phyloP scores from a whole-genome alignment of 2,329 filamentous ascomycete species.

The Ophiosphaerella korrae region DNA sequence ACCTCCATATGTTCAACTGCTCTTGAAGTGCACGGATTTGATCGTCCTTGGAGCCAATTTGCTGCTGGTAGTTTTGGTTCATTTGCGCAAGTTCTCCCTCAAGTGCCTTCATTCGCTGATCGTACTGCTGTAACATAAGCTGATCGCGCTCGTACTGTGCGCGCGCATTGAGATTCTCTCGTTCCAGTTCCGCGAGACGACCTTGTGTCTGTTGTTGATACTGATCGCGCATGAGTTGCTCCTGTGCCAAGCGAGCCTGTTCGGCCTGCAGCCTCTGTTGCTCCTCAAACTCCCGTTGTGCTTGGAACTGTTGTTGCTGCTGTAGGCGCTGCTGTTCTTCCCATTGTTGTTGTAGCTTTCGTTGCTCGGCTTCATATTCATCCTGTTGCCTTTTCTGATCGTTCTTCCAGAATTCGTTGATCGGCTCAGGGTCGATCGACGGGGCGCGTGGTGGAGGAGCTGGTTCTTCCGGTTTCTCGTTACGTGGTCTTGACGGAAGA shows the following conservation, averaged over 20 bases:
- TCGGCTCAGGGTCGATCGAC: constrained; percentile 85
- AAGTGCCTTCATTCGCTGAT: constrained; percentile 87
- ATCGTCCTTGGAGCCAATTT: constrained; percentile 88
- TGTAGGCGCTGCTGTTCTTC: constrained; percentile 80
- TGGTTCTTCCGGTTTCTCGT: constrained; percentile 68
- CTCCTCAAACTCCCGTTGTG: constrained; percentile 94
- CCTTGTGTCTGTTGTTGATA: constrained; percentile 93
- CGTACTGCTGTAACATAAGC: constrained; percentile 95
- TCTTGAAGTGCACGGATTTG: constrained; percentile 92
- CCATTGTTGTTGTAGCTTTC: constrained; percentile 84
- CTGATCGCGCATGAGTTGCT: constrained; percentile 86
- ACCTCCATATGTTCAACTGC: constrained; percentile 96
- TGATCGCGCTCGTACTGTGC: constrained; percentile 98
- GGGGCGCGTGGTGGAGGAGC: constrained; percentile 70
- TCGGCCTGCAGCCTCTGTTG: constrained; percentile 87
- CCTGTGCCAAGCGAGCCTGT: constrained; percentile 88
- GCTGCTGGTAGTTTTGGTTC: constrained; percentile 81
- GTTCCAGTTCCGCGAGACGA: constrained; percentile 91
- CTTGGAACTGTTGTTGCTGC: constrained; percentile 79
- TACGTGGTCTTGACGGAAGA: constrained; percentile 74
- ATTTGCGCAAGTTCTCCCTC: constrained; percentile 86
- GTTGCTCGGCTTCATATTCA: constrained; percentile 94
- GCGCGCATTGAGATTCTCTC: constrained; percentile 90
- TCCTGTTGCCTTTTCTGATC: constrained; percentile 90
- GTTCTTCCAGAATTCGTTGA: constrained; percentile 97